phyloP scores from a whole-genome alignment of 768 basidiomycete genomes.

The Termitomyces sp. region DNA sequence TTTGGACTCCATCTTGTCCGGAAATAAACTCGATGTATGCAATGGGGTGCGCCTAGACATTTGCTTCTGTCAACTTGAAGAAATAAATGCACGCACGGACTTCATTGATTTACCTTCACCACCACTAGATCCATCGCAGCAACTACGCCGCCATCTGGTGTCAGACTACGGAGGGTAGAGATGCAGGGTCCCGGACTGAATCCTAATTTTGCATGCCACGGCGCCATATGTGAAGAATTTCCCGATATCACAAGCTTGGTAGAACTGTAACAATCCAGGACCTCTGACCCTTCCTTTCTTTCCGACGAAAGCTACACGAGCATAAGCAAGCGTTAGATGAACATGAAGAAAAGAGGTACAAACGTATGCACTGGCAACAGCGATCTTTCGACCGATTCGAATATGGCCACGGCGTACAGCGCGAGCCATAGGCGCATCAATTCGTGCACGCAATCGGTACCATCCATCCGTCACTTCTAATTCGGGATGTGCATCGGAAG shows the following conservation, averaged over 20 bases:
- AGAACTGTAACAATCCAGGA: conserved; percentile 73
- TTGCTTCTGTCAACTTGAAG: background rate
- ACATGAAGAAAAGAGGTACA: conserved; percentile 18
- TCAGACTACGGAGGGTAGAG: conserved; percentile 73
- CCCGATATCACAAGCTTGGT: conserved; percentile 65
- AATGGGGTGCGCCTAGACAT: conserved; percentile 56
- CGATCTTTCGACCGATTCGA: conserved; percentile 77
- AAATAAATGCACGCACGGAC: background rate
- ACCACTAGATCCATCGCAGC: conserved; percentile 72
- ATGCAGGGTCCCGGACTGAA: conserved; percentile 63
- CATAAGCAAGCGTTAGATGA: background rate
- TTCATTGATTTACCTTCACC: conserved; percentile 48
- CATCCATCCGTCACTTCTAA: conserved; percentile 97
- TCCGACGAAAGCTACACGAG: conserved; percentile 55
- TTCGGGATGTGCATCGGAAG: conserved; percentile 41
- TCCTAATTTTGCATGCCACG: conserved; percentile 88
- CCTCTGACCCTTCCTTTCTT: conserved; percentile 73
- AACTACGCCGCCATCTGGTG: conserved; percentile 75
- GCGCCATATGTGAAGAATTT: conserved; percentile 81
- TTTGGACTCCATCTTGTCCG: conserved; percentile 41
- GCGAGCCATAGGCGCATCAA: conserved; percentile 69
- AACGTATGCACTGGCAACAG: conserved; percentile 75
- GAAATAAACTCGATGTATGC: conserved; percentile 72
- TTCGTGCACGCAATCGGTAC: conserved; percentile 78
- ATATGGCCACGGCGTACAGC: conserved; percentile 66